These are phyloP conservation scores for Hypholoma sublateritium DNA, from an alignment of 768 basidiomycete species.

Conservation along the genomic window DNA sequence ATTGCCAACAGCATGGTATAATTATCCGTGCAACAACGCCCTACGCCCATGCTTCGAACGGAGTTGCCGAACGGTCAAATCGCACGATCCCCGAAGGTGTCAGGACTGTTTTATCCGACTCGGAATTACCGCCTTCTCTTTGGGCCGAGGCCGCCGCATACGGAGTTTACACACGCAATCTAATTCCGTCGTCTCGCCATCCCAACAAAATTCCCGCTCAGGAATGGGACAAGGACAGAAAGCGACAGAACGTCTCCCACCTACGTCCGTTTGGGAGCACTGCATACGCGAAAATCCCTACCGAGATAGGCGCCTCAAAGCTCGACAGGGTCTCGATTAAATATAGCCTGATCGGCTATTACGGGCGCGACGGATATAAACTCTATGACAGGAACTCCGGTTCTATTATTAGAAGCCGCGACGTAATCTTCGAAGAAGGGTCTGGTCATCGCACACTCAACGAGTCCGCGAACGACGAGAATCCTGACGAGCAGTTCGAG, in stretches of 20 bases:
- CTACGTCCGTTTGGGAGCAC: conserved; percentile 29
- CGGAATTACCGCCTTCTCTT: conserved; percentile 15
- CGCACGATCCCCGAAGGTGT: conserved; percentile 23
- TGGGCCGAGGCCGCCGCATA: conserved; percentile 15
- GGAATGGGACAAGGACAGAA: conserved; percentile 8
- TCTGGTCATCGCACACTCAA: conserved; percentile 5
- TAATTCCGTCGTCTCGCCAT: conserved; percentile 10
- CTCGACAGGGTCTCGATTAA: conserved; percentile 15
- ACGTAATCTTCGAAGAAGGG: conserved; percentile 27
- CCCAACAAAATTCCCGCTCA: conserved; percentile 15
- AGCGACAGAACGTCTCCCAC: conserved; percentile 25
- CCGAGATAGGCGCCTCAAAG: conserved; percentile 11
- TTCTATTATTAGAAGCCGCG: conserved; percentile 12
- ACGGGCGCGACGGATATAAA: conserved; percentile 18
- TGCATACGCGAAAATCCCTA: conserved; percentile 27
- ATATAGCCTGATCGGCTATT: conserved; percentile 23
- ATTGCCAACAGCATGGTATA: conserved; percentile 5
- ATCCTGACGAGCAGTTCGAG: background rate
- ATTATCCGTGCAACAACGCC: conserved; percentile 19
- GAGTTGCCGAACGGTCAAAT: conserved; percentile 27
- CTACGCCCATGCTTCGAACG: conserved; percentile 30
- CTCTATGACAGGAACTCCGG: conserved; percentile 12
- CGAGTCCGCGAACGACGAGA: background rate
- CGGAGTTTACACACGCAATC: conserved; percentile 7
- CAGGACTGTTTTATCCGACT: conserved; percentile 20